Base-by-base conservation (phyloP, 108 stramenopile species). In the Chaetoceros muelleri region DNA sequence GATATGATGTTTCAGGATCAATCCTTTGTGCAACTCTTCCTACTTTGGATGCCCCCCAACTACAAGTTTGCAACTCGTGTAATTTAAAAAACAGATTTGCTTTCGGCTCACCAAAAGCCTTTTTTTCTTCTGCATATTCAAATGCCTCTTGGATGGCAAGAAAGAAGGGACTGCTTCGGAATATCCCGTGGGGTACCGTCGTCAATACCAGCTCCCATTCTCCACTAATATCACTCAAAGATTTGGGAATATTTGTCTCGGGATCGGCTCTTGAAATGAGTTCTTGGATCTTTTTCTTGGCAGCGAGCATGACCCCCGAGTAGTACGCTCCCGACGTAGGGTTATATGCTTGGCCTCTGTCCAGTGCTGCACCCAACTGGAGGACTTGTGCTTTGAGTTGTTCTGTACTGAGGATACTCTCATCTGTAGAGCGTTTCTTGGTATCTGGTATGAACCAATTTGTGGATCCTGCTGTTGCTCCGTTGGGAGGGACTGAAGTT, bases 61-160 rank as follows among this genome's bases (percentile, higher is more conserved):
- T 80, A 58, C 90, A 90, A 0, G 95, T 95, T 73, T 95, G 95
- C 19, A 95, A 55, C 67, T 95, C 92, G 72, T 95, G 95, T 20
- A 95, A 65, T 67, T 84, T 85, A 64, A 95, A 95, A 78, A 95
- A 95, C 27, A 94, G 50, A 8, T 80, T 77, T 24, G 94, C 86
- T 61, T 93, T 95, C 23, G 82, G 75, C 67, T 85, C 30, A 28
- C 83, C 84, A 44, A 86, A 82, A 40, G 80, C 80, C 51, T 70
- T 71, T 46, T 53, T 66, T 48, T 74, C 61, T 47, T 80, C 81
- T 0, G 82, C 80, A 61, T 80, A 84, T 48, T 78, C 75, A 71
- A 83, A 91, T 3, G 85, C 74, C 57, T 91, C 89, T 59, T 93
- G 84, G 46, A 93, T 79, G 10, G 91, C 91, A 5, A 89, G 44